Percentiles rank a stretch among this genome's conserved stretches.
phyloP scores from a whole-genome alignment of 305 asterid species.

The Solanum hybrid region DNA sequence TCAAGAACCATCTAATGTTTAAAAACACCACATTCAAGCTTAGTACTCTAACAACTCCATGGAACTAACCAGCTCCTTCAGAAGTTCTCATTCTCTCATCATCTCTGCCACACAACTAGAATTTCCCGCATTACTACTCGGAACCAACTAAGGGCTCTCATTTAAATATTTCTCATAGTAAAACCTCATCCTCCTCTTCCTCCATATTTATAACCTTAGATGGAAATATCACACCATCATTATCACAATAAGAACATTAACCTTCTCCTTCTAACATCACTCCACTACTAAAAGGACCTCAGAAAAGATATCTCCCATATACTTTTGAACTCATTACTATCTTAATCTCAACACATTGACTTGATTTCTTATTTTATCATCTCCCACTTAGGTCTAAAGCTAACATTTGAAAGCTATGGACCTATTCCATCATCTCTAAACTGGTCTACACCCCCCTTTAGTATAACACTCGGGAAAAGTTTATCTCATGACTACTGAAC shows the following conservation, averaged over 20 bases:
- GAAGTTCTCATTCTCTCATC: not conserved
- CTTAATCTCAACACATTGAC: not conserved
- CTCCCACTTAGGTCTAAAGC: not conserved
- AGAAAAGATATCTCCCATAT: not conserved
- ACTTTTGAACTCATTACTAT: not conserved
- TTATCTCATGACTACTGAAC: not conserved
- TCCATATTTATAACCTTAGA: not conserved
- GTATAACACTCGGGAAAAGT: not conserved
- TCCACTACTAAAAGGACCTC: not conserved
- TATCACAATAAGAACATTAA: not conserved
- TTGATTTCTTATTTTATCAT: not conserved
- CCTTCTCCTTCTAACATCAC: not conserved
- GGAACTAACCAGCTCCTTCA: not conserved
- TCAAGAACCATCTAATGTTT: not conserved
- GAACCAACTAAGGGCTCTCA: not conserved
- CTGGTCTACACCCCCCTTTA: not conserved
- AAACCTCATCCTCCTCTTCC: not conserved
- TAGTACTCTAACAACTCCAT: not conserved
- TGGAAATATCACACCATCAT: not conserved
- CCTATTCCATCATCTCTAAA: not conserved
- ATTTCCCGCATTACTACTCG: not conserved
- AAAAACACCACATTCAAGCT: not conserved
- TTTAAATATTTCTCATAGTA: not conserved
- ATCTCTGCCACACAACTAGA: not conserved
- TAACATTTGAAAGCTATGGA: not conserved